phyloP scores from a whole-genome alignment of 169 alveolate species.

The Plasmodium knowlesi region DNA sequence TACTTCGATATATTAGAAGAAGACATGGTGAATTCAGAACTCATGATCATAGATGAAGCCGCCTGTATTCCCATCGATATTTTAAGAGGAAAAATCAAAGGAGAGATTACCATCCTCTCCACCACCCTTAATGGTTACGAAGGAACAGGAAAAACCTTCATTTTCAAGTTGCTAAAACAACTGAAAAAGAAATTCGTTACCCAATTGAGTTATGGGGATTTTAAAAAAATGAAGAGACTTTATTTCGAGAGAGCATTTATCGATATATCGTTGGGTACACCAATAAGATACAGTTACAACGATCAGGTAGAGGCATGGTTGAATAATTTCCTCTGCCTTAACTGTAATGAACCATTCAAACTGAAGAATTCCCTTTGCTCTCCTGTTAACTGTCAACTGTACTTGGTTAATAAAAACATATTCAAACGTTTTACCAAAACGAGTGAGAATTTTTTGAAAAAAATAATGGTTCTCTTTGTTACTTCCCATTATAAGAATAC shows the following conservation, averaged over 20 bases:
- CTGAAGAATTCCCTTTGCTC: constrained; percentile 91
- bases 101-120: constrained; percentile 95
- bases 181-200: constrained; percentile 78
- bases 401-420: constrained; percentile 97
- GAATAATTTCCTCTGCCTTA: constrained; percentile 94
- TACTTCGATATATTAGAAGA: constrained; percentile 65
- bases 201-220: constrained; percentile 60
- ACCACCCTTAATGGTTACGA: constrained; percentile 99
- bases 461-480: constrained; percentile 96
- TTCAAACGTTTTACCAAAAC: constrained; percentile 97
- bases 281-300: constrained; percentile 97
- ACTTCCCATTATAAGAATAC: constrained; percentile 99
- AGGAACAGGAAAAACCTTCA: constrained; percentile 99
- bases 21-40: constrained; percentile 88
- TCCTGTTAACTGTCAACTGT: constrained; percentile 95
- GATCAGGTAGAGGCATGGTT: constrained; percentile 99
- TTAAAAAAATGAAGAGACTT: constrained; percentile 22
- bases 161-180: constrained; percentile 95
- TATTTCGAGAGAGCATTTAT: constrained; percentile 72
- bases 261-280: constrained; percentile 88
- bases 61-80: constrained; percentile 99
- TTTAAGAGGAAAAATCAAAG: constrained; percentile 94
- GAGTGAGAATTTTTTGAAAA: constrained; percentile 95
- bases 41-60: constrained; percentile 99
- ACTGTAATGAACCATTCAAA: constrained; percentile 93